phyloP scores from a whole-genome alignment of 257 asterid species.

The Verbena officinalis region DNA sequence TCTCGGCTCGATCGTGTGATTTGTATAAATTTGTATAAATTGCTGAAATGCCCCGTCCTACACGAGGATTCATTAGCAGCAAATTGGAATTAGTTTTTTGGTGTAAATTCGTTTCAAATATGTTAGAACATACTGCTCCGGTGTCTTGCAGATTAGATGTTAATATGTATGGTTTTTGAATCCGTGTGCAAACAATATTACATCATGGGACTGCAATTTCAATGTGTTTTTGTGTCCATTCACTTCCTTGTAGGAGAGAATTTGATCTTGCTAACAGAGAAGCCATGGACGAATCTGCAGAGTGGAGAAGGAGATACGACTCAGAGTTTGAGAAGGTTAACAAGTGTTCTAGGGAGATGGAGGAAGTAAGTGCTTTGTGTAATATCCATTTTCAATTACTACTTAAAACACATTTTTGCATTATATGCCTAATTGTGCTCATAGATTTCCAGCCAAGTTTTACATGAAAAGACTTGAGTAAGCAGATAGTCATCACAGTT shows the following conservation, averaged over 20 bases:
- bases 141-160: background rate
- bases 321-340: slow-evolving; percentile 55
- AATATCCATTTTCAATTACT: slow-evolving; percentile 4
- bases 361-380: slow-evolving; percentile 44
- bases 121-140: background rate
- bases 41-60: slow-evolving; percentile 2
- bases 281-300: slow-evolving; percentile 99
- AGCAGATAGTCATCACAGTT: background rate
- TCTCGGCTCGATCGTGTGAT: slow-evolving; percentile 11
- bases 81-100: slow-evolving; percentile 3
- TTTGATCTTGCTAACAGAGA: slow-evolving; percentile 97
- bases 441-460: background rate
- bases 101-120: background rate
- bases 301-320: slow-evolving; percentile 90
- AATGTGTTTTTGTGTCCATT: slow-evolving; percentile 7
- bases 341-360: slow-evolving; percentile 60
- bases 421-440: background rate
- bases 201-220: slow-evolving; percentile 15
- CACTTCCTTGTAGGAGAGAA: slow-evolving; percentile 64
- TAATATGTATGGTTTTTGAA: background rate
- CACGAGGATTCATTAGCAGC: background rate
- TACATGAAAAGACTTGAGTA: background rate
- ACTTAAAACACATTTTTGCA: background rate
- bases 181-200: background rate
- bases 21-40: background rate